Base-by-base conservation (phyloP, 345 rosid species). In the Ceriops decandra region DNA sequence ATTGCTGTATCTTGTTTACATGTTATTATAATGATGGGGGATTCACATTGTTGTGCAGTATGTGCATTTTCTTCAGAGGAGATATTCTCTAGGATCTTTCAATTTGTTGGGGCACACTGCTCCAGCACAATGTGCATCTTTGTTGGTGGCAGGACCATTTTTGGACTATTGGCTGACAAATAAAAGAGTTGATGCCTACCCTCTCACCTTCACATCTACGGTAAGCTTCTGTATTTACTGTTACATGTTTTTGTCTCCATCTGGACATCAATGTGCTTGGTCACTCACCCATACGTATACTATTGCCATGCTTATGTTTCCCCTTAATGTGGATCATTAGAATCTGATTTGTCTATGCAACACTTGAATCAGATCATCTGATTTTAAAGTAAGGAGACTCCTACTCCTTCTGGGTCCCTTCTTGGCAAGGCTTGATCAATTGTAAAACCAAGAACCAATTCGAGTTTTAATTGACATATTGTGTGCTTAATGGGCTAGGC, bases 101-200 rank as follows among this genome's bases (percentile, higher is more conserved):
- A 90, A 86, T 76, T 76, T 95, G 65, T 77, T 92, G 76, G 99
- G 97, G 62, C 98, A 90, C 80, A 95, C 98, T 19, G 99, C 98
- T 82, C 99, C 97, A 2, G 88, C 86, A 51, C 99, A 95, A 84
- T 98, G 98, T 51, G 88, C 86, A 58, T 87, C 95, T 71, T 80
- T 95, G 75, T 84, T 95, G 67, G 66, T 89, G 62, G 82, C 80
- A 9, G 99, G 99, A 22, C 99, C 98, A 28, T 88, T 95, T 82
- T 72, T 88, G 66, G 98, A 95, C 80, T 95, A 82, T 71, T 86
- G 91, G 96, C 76, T 95, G 80, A 92, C 97, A 22, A 78, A 74
- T 66, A 86, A 88, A 76, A 84, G 89, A 81, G 90, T 92, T 58
- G 86, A 90, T 74, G 90, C 90, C 38, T 95, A 68, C 68, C 70